phyloP scores from a whole-genome alignment of 345 rosid species.

The Moricandia moricandioides region DNA sequence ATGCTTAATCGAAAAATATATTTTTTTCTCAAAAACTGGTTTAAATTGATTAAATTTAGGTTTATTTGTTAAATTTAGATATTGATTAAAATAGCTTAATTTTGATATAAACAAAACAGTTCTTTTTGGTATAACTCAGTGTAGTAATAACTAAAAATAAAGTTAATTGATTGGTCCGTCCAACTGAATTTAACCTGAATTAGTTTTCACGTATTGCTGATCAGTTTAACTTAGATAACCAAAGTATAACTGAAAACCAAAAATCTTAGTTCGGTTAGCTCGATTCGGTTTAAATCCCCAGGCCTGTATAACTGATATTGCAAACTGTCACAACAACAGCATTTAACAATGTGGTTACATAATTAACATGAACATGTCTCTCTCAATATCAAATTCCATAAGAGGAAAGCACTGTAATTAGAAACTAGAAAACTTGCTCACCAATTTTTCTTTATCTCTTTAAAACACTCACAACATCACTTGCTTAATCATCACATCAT shows the following conservation, averaged over 20 bases:
- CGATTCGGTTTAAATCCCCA: background rate
- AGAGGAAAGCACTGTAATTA: background rate
- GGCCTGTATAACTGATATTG: background rate
- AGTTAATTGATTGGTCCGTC: background rate
- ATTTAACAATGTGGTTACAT: background rate
- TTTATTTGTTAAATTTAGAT: background rate
- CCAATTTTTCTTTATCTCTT: background rate
- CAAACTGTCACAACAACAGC: background rate
- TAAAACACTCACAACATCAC: background rate
- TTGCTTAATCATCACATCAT: background rate
- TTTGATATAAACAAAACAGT: background rate
- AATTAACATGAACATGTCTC: background rate
- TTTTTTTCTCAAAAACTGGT: background rate
- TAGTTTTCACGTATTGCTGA: background rate
- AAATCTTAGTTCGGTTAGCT: background rate
- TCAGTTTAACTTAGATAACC: background rate
- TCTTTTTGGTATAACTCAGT: background rate
- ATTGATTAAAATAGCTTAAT: background rate
- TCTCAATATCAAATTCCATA: background rate
- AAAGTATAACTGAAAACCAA: background rate
- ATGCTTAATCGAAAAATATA: too few relatives aligned
- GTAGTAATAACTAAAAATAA: too few relatives aligned
- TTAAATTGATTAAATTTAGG: background rate
- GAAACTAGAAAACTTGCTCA: slow-evolving; percentile 1
- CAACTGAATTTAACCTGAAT: background rate